Evolutionary conservation across 768 basidiomycete species (phyloP), one percentile per base, ranked within the genome.

Genomic region (Pluteus cervinus): DNA sequence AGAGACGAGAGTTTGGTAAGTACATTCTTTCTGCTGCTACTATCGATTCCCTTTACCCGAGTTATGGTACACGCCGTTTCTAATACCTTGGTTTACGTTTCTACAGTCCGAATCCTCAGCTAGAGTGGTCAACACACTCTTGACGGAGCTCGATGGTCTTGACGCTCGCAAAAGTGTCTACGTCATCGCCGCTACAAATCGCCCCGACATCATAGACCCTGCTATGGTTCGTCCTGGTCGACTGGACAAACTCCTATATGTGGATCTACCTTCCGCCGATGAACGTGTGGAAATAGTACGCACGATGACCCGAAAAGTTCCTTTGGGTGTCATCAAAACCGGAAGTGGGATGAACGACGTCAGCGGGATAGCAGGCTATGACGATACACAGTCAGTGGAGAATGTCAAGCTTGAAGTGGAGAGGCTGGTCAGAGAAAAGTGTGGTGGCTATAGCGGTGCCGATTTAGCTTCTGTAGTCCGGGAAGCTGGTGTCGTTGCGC

Each of bases 191-290:
- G 93, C 93, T 6, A 96, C 91, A 21, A 97, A 94, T 58, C 71
- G 92, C 9, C 92, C 92, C 1, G 91, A 97, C 63, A 94, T 94
- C 81, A 92, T 96, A 42, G 92, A 97, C 53, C 93, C 92, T 1
- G 92, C 93, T 5, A 93, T 94, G 91, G 88, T 90, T 37, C 85
- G 92, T n/a, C 93, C 93, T 0, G 92, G 93, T 0, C 76, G 93
- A 7, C 73, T 97, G 8, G 93, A 96, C 64, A 96, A 96, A 57
- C 72, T 94, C 4, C 71, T 96, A 29, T 97, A 92, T 50, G 90
- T 96, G 50, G 92, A 94, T 58, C 69, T 94, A 0, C 93, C 92
- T 15, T 63, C 69, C 0, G 45, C 79, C 0, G 53, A 61, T 20
- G 93, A 93, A 57, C 79, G 91, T 15, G 75, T 71, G 5, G 92